Conservation (phyloP, 768 basidiomycete species). For the Calvatia gigantea region DNA sequence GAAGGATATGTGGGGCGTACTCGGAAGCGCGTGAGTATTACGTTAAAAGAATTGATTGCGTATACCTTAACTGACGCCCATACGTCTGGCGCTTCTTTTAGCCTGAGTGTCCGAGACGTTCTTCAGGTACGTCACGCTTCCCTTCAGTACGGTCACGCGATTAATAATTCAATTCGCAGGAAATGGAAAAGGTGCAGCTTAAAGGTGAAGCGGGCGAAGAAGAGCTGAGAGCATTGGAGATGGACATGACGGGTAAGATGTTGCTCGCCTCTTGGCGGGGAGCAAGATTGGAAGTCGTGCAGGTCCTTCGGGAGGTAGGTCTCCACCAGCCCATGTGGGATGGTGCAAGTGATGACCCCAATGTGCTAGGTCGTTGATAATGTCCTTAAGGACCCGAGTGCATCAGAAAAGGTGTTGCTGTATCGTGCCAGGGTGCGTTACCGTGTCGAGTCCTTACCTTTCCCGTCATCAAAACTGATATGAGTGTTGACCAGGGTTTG, state of each 20-base stretch:
- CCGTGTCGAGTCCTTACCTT: not conserved
- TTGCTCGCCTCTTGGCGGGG: slow-evolving; percentile 98
- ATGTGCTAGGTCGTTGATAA: slow-evolving; percentile 66
- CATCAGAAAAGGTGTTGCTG: slow-evolving; percentile 64
- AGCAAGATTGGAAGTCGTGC: slow-evolving; percentile 90
- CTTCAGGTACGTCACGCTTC: slow-evolving; percentile 47
- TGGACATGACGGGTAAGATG: slow-evolving; percentile 94
- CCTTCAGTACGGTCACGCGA: not conserved
- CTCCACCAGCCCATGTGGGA: not conserved
- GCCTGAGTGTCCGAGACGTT: slow-evolving; percentile 70
- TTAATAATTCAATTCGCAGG: slow-evolving; percentile 38
- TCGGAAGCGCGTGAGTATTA: slow-evolving; percentile 83
- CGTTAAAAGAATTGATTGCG: slow-evolving; percentile 6
- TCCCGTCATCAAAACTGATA: not conserved
- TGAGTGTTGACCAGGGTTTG: slow-evolving; percentile 54
- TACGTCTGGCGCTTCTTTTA: slow-evolving; percentile 22
- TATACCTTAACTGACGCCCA: not conserved
- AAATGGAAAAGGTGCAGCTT: slow-evolving; percentile 87
- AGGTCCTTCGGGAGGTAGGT: slow-evolving; percentile 71
- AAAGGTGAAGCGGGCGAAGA: slow-evolving; percentile 90
- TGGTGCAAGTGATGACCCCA: not conserved
- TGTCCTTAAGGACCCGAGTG: slow-evolving; percentile 77
- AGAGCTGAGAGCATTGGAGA: slow-evolving; percentile 79
- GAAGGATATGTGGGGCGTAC: slow-evolving; percentile 96
- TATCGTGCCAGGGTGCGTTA: slow-evolving; percentile 78